A percentile compares a stretch with the other conserved stretches of the same genome.
phyloP scores from a whole-genome alignment of 306 rosid species.

The Corylus heterophylla region DNA sequence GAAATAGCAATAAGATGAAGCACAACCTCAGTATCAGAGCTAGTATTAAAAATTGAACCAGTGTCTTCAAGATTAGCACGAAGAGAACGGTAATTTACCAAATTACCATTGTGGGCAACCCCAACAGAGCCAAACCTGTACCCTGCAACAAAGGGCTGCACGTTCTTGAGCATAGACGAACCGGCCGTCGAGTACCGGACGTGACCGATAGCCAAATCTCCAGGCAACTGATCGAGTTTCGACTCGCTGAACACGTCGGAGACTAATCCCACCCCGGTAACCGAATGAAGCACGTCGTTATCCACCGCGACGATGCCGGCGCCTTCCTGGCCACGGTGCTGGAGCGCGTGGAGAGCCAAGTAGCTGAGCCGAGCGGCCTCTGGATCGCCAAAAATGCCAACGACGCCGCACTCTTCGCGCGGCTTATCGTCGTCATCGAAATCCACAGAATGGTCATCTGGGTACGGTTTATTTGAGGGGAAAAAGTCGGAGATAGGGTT shows the following conservation, averaged over 20 bases:
- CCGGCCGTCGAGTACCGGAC: slow-evolving; percentile 91
- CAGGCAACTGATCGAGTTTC: slow-evolving; percentile 61
- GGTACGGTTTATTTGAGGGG: slow-evolving; percentile 15
- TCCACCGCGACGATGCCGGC: slow-evolving; percentile 76
- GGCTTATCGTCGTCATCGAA: slow-evolving; percentile 62
- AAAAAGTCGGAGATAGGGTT: slow-evolving; percentile 42
- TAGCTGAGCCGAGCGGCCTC: slow-evolving; percentile 77
- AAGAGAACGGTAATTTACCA: slow-evolving; percentile 68
- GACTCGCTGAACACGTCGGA: slow-evolving; percentile 70
- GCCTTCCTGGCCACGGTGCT: slow-evolving; percentile 97
- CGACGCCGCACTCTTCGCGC: slow-evolving; percentile 93
- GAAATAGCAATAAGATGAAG: slow-evolving; percentile 92
- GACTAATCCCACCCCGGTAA: slow-evolving; percentile 82
- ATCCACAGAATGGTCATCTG: neutral
- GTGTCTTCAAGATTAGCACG: slow-evolving; percentile 67
- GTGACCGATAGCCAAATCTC: slow-evolving; percentile 72
- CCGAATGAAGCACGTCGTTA: slow-evolving; percentile 50
- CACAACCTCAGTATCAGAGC: slow-evolving; percentile 87
- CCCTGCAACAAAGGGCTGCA: slow-evolving; percentile 86
- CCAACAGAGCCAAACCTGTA: slow-evolving; percentile 87
- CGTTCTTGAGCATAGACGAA: slow-evolving; percentile 73
- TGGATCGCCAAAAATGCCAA: slow-evolving; percentile 77
- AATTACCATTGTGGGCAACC: slow-evolving; percentile 87
- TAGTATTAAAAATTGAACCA: slow-evolving; percentile 89
- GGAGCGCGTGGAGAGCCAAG: slow-evolving; percentile 87